Conservation (phyloP, 140 eudicot species). For the Oenanthe javanica region DNA sequence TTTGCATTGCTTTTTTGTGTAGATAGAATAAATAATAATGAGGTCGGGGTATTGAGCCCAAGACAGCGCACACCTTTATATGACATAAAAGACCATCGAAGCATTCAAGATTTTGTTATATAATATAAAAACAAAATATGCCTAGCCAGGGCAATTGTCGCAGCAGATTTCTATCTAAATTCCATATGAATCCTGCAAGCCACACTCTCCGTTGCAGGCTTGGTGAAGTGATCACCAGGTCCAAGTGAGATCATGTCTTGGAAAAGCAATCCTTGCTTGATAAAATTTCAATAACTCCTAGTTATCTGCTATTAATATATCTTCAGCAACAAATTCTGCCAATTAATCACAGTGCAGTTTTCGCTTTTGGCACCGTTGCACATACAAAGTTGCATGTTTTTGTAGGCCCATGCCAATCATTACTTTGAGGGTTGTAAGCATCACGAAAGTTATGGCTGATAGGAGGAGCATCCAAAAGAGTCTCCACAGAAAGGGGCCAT, state of each 20-base stretch:
- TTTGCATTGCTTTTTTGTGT: no score
- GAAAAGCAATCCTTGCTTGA: background rate
- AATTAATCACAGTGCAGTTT: constrained; percentile 64
- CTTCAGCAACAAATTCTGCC: no score
- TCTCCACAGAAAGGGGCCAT: constrained; percentile 66
- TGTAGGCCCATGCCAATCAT: constrained; percentile 81
- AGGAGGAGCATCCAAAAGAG: constrained; percentile 56
- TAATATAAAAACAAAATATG: no score
- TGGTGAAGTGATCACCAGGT: background rate
- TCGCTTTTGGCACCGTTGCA: constrained; percentile 66
- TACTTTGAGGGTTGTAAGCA: constrained; percentile 74
- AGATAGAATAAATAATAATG: no score
- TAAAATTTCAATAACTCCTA: background rate
- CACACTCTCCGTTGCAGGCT: background rate
- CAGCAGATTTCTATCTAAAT: background rate
- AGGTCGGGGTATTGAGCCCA: no score
- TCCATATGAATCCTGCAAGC: background rate
- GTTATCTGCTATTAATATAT: background rate
- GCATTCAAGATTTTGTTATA: no score
- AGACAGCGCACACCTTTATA: no score
- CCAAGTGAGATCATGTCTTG: background rate
- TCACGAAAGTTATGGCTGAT: constrained; percentile 49
- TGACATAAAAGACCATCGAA: no score
- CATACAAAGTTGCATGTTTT: constrained; percentile 80
- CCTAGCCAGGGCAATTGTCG: background rate